Evolutionary conservation across 2,329 filamentous ascomycete species (phyloP), one percentile per base, ranked within the genome.

Genomic region (Magnaporthales sp.): DNA sequence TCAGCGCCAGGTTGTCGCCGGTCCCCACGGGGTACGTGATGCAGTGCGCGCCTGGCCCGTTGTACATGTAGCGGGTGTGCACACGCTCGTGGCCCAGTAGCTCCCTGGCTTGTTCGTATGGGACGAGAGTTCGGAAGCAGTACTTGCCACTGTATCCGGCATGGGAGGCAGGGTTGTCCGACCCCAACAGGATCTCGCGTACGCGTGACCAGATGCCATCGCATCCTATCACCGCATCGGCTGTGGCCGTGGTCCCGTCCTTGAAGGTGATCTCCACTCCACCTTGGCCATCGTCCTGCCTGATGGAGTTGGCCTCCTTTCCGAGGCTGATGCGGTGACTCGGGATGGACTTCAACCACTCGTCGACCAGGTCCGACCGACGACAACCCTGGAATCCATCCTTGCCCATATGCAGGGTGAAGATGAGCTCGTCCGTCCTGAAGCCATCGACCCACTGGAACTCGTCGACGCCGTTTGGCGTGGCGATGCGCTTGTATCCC

Each of bases 161-260:
- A 29, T 79, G 72, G 0, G 80, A 75, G 3, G 79, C 77, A 0
- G 81, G 79, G 67, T 80, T 74, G 26, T 77, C 74, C 2, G 78
- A 72, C 0, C 83, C 84, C 2, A 89, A 76, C 5, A 90, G 73
- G 15, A 84, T 73, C 31, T 81, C 73, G 8, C 88, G 78, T 2
- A 84, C 79, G 3, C 78, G 77, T 0, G 84, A 86, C 72, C 86
- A 86, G 71, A 90, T 87, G 0, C 88, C 88, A 74, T 90, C 88
- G 72, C 85, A 88, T 5, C 85, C 87, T 67, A 90, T 78, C 0
- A 87, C 82, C n/a, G 71, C 73, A 63, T 75, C 74, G 5, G 73
- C 74, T 66, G 71, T 69, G 3, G 71, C 74, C 22, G 68, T 69
- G 0, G 69, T 74, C 8, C 64, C 64, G 54, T 66, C 64, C 30